Percentiles rank a stretch among this genome's conserved stretches.
Evolutionary conservation across 1,284 basidiomycete species (phyloP).

Genomic region (Leucoagaricus sp.): DNA sequence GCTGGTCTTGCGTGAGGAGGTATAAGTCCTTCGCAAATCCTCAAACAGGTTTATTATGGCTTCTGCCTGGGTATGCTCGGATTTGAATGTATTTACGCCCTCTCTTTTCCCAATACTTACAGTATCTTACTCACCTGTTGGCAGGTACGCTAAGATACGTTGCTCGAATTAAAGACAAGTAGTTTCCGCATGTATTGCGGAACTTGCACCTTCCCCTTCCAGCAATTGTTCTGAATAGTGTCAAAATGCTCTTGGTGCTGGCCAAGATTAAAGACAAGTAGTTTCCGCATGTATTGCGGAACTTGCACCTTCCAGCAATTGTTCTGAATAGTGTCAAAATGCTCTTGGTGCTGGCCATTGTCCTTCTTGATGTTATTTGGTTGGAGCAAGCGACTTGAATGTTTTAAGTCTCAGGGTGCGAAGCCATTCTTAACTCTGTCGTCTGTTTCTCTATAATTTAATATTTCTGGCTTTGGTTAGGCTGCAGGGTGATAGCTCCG

Average conservation of each 20-base stretch:
- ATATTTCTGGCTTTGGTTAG: constrained; percentile 29
- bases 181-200: constrained; percentile 58
- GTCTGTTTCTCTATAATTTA: too few relatives aligned
- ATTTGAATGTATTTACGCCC: constrained; percentile 63
- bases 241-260: constrained; percentile 57
- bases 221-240: constrained; percentile 52
- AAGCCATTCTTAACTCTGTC: too few relatives aligned
- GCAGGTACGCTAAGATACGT: constrained; percentile 68
- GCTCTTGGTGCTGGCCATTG: constrained; percentile 55
- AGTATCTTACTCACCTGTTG: neutral
- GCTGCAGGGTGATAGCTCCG: constrained; percentile 61
- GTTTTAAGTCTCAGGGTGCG: constrained; percentile 56
- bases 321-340: constrained; percentile 55
- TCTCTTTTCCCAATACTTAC: constrained; percentile 10
- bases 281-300: constrained; percentile 61
- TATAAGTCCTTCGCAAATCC: constrained; percentile 32
- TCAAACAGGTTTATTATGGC: constrained; percentile 58
- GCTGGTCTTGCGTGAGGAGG: constrained; percentile 29
- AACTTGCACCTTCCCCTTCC: constrained; percentile 69
- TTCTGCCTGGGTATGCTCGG: constrained; percentile 69
- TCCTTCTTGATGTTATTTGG: constrained; percentile 53
- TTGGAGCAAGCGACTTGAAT: constrained; percentile 60
- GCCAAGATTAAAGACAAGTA: too few relatives aligned
- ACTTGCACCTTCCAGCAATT: constrained; percentile 61
- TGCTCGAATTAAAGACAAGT: constrained; percentile 52